Evolutionary conservation across 352 stramenopile species (phyloP).

Genomic region (Pythium brachiatum): DNA sequence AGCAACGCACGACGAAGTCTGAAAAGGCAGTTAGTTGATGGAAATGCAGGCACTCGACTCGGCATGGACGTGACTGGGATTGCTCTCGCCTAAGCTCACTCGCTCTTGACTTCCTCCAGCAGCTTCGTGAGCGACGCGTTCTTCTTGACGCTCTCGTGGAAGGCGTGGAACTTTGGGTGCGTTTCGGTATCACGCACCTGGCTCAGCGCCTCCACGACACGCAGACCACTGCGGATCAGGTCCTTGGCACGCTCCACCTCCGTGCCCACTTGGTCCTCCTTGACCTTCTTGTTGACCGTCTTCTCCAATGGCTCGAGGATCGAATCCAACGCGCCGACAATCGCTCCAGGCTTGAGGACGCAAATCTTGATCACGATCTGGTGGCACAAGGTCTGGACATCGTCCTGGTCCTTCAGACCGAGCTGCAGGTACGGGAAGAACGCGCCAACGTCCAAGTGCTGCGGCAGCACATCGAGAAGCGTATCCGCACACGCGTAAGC

Average conservation of each 20-base stretch:
- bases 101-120: conserved; percentile 64
- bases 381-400: conserved; percentile 96
- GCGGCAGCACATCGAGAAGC: conserved; percentile 92
- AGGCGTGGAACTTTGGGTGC: conserved; percentile 64
- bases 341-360: conserved; percentile 62
- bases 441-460: conserved; percentile 88
- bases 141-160: conserved; percentile 67
- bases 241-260: conserved; percentile 96
- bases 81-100: conserved; percentile 21
- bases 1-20: conserved; percentile 33
- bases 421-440: conserved; percentile 94
- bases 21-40: conserved; percentile 14
- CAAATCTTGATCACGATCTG: conserved; percentile 97
- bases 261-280: conserved; percentile 93
- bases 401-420: conserved; percentile 92
- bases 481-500: conserved; percentile 95
- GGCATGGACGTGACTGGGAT: conserved; percentile 7
- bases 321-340: conserved; percentile 86
- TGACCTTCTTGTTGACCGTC: conserved; percentile 95
- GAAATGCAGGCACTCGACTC: conserved; percentile 15
- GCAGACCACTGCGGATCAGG: conserved; percentile 94
- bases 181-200: conserved; percentile 67
- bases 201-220: conserved; percentile 79
- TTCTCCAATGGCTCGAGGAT: conserved; percentile 94
- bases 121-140: conserved; percentile 59